Percentiles rank a stretch among this genome's conserved stretches.
These are phyloP conservation scores for Ananas comosus DNA, from an alignment of 176 grass and related monocot genomes.

Conservation along the genomic window DNA sequence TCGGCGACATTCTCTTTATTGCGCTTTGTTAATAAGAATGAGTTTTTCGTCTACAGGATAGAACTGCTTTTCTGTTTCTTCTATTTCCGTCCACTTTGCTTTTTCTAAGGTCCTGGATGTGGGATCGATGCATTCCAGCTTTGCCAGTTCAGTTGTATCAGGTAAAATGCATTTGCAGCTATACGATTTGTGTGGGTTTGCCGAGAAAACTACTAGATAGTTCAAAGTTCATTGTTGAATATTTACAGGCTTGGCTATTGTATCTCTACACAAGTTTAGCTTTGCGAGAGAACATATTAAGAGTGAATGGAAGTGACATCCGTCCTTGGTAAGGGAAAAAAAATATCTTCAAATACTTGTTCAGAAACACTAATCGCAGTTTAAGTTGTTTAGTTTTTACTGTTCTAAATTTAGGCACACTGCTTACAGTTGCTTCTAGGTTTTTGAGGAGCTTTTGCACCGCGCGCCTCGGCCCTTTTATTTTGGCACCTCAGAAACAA, in stretches of 20 bases:
- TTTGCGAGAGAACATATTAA: constrained; percentile 76
- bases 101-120: constrained; percentile 69
- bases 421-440: too few species aligned
- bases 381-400: too few species aligned
- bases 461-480: background rate
- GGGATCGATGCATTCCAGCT: constrained; percentile 81
- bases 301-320: constrained; percentile 85
- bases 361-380: too few species aligned
- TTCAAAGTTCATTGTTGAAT: constrained; percentile 16
- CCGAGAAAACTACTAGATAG: constrained; percentile 10
- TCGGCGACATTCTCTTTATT: background rate
- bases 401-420: too few species aligned
- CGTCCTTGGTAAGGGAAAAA: constrained; percentile 53
- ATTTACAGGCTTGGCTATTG: constrained; percentile 63
- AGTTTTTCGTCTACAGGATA: constrained; percentile 54
- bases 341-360: background rate
- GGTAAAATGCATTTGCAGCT: constrained; percentile 31
- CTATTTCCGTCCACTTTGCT: constrained; percentile 72
- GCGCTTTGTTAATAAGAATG: background rate
- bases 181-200: background rate
- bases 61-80: constrained; percentile 94
- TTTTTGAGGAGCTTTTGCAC: too few species aligned
- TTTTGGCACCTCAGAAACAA: background rate
- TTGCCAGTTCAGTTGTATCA: constrained; percentile 96
- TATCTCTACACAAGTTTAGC: constrained; percentile 81